Evolutionary conservation across 129 eudicot genomes (phyloP).

Genomic region (Tagetes erecta): DNA sequence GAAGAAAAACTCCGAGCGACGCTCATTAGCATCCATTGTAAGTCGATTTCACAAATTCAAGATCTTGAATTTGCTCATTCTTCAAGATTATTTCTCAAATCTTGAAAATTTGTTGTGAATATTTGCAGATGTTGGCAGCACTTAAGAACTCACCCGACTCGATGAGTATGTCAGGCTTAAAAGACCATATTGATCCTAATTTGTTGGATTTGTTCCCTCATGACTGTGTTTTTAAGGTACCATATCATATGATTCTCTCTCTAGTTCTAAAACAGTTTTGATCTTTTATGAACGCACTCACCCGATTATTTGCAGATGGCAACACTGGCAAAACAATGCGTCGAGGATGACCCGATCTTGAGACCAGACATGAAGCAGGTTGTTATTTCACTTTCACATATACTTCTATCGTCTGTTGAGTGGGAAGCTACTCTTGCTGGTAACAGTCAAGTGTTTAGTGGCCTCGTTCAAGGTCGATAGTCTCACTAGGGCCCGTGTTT

Average conservation of each 20-base stretch:
- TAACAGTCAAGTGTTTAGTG: slow-evolving; percentile 90
- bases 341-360: slow-evolving; percentile 78
- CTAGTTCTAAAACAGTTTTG: neutral
- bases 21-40: slow-evolving; percentile 87
- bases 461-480: slow-evolving; percentile 92
- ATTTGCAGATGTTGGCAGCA: slow-evolving; percentile 83
- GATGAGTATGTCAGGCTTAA: slow-evolving; percentile 74
- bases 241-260: neutral
- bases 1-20: slow-evolving; percentile 59
- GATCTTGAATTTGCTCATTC: neutral
- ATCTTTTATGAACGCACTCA: neutral
- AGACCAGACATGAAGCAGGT: slow-evolving; percentile 92
- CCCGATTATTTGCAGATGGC: slow-evolving; percentile 48
- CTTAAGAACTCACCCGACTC: slow-evolving; percentile 79
- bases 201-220: slow-evolving; percentile 87
- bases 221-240: slow-evolving; percentile 94
- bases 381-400: slow-evolving; percentile 88
- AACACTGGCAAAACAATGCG: slow-evolving; percentile 86
- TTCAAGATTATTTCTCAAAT: neutral
- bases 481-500: neutral
- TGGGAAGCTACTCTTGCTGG: slow-evolving; percentile 99
- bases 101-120: slow-evolving; percentile 18
- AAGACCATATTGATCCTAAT: slow-evolving; percentile 81
- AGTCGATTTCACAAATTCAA: slow-evolving; percentile 31
- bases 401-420: slow-evolving; percentile 78